A percentile compares a stretch with the other conserved stretches of the same genome.
Conservation (phyloP, 2,329 filamentous ascomycete genomes). For the Eutypella sp. region DNA sequence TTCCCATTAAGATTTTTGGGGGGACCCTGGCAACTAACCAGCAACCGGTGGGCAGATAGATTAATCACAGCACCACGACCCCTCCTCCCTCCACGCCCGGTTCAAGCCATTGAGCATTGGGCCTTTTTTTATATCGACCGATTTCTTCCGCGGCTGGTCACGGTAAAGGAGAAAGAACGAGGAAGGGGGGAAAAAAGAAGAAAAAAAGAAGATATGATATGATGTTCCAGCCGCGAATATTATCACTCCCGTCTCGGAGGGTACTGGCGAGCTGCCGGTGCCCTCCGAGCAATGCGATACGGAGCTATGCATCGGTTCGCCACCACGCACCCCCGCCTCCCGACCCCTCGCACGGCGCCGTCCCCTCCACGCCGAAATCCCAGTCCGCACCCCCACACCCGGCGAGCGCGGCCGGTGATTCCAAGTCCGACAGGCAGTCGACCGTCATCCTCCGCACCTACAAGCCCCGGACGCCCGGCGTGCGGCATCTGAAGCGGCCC, state of each 20-base stretch:
- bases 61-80: not conserved
- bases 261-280: slow-evolving; percentile 19
- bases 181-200: too few species aligned
- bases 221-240: slow-evolving; percentile 28
- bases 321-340: slow-evolving; percentile 12
- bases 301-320: slow-evolving; percentile 25
- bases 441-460: slow-evolving; percentile 69
- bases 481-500: slow-evolving; percentile 84
- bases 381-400: slow-evolving; percentile 12
- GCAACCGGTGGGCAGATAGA: not conserved
- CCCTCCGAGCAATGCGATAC: slow-evolving; percentile 14
- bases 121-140: not conserved
- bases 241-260: slow-evolving; percentile 22
- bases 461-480: slow-evolving; percentile 86
- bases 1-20: not conserved
- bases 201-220: too few species aligned
- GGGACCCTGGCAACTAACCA: not conserved
- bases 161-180: too few species aligned
- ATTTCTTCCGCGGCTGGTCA: not conserved
- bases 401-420: slow-evolving; percentile 4
- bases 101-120: slow-evolving; percentile 1
- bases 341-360: slow-evolving; percentile 9
- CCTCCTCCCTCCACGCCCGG: not conserved
- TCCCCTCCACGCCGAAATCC: slow-evolving; percentile 11
- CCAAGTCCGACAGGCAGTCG: slow-evolving; percentile 22